A percentile compares a stretch with the other conserved stretches of the same genome.
These are phyloP conservation scores for Nyssa sinensis DNA, from an alignment of 148 eudicot species.

Conservation along the genomic window DNA sequence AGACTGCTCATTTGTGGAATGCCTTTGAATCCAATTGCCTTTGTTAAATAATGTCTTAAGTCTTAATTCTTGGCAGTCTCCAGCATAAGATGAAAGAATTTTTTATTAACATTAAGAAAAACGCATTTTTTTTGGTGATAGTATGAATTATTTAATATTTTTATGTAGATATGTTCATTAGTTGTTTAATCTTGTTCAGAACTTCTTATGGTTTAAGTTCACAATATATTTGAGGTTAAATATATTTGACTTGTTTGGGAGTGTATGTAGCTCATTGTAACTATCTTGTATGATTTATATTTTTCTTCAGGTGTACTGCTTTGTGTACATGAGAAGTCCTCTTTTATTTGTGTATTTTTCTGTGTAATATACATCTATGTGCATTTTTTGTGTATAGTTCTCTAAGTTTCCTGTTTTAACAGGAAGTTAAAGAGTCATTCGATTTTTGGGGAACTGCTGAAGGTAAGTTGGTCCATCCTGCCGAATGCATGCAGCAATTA, in stretches of 20 bases:
- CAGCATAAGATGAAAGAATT: neutral
- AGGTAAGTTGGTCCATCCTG: constrained; percentile 92
- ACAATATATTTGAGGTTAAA: neutral
- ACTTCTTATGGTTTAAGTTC: neutral
- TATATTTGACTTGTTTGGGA: neutral
- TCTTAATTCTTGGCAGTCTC: neutral
- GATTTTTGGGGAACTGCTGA: constrained; percentile 95
- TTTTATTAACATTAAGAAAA: neutral
- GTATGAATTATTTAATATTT: neutral
- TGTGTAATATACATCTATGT: neutral
- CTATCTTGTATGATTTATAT: neutral
- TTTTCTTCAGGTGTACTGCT: neutral
- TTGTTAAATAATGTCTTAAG: neutral
- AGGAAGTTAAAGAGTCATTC: constrained; percentile 88
- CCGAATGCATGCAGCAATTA: constrained; percentile 90
- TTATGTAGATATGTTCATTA: neutral
- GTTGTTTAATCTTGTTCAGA: neutral
- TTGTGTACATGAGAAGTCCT: neutral
- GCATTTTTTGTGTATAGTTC: constrained; percentile 1
- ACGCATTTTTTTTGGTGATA: neutral
- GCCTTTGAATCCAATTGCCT: too few relatives aligned
- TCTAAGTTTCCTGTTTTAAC: constrained; percentile 16
- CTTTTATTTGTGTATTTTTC: constrained; percentile 1
- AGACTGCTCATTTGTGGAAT: neutral
- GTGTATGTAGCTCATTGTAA: neutral